Evolutionary conservation across 2,329 filamentous ascomycete species (phyloP).

Genomic region (Metarhizium robertsii): DNA sequence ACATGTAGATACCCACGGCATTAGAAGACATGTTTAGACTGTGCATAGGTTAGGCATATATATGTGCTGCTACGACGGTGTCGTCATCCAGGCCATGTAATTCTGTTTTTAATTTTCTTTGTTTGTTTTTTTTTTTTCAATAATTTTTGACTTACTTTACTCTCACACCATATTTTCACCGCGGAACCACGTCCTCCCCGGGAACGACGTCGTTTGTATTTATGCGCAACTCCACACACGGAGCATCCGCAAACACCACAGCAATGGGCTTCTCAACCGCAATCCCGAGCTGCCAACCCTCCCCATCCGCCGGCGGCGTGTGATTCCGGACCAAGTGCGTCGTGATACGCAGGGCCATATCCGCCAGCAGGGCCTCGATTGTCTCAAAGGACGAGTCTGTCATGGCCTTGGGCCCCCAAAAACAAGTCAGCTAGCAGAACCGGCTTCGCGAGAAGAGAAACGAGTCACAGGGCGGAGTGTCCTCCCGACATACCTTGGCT

Average conservation of each 20-base stretch:
- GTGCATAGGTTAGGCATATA: too few relatives aligned
- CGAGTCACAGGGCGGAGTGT: neutral
- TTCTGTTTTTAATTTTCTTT: too few relatives aligned
- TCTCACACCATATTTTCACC: neutral
- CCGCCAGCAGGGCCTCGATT: constrained; percentile 48
- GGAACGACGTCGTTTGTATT: constrained; percentile 16
- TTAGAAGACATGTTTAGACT: neutral
- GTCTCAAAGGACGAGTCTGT: constrained; percentile 51
- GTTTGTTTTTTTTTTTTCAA: too few relatives aligned
- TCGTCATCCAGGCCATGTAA: too few relatives aligned
- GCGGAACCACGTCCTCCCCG: neutral
- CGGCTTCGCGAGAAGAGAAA: neutral
- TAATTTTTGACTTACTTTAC: too few relatives aligned
- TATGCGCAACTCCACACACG: constrained; percentile 47
- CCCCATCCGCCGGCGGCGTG: constrained; percentile 6
- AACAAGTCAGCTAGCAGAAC: neutral
- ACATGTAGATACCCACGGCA: neutral
- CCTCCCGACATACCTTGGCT: constrained; percentile 43
- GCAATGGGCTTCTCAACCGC: constrained; percentile 64
- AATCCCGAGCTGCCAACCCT: constrained; percentile 46
- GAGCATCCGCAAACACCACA: constrained; percentile 62
- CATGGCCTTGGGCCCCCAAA: constrained; percentile 32
- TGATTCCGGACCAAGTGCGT: constrained; percentile 26
- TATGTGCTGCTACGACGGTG: too few relatives aligned
- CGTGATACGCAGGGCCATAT: constrained; percentile 37